Evolutionary conservation across 2,329 filamentous ascomycete genomes (phyloP), one percentile per base, ranked within the genome.

Genomic region (Dactylellina cionopaga): DNA sequence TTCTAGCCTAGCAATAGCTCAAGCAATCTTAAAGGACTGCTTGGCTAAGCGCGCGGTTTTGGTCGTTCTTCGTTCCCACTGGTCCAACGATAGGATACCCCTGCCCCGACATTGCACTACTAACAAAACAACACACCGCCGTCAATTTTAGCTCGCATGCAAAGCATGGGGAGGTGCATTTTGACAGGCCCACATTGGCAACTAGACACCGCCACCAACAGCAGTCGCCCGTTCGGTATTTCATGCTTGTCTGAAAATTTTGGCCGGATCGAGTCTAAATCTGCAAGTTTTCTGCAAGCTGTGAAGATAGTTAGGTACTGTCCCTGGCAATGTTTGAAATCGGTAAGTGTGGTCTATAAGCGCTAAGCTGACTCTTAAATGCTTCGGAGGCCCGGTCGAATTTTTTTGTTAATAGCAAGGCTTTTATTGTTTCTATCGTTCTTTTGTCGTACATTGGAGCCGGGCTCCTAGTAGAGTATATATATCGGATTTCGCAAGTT

Each of bases 71-170:
- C 31, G 13, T 33, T 43, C 58, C 17, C 6, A 59, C 43, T 59
- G 52, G 43, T 31, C n/a, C 11, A 24, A n/a, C 3, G 15, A 24
- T 3, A 6, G 17, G 24, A 22, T 24, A 51, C 41, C 62, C 62
- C 31, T 44, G 51, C 22, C 9, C 5, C 0, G 19, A n/a, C n/a
- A 33, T 43, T 68, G 43, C 55, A 68, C 46, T 44, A 52, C 58
- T 27, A 31, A 25, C 17, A 22, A 22, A 17, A 22, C 52, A 68
- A 52, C 51, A 51, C 52, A 58, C 19, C 2, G n/a, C n/a, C 11
- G 25, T 46, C 35, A 58, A 68, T 59, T 68, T 68, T 59, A 68
- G 25, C 52, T 58, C 37, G 54, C 63, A 59, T 65, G 60, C 49
- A 49, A 39, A 43, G 31, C 41, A 56, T 65, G 49, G 51, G 31